phyloP scores from a whole-genome alignment of 345 rosid species.

The Angophora floribunda region DNA sequence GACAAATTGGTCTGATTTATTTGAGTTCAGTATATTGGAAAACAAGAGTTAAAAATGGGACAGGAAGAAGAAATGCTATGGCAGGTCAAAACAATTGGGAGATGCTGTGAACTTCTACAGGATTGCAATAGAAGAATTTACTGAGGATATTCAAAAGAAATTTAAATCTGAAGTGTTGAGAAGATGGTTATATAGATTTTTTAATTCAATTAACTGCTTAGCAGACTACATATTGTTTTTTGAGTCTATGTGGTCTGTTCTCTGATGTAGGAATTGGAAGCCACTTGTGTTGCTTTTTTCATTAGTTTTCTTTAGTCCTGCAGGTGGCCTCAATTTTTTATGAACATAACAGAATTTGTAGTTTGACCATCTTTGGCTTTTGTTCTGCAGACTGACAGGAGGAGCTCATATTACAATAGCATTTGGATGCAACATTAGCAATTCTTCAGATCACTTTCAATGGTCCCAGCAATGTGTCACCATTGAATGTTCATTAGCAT shows the following conservation, averaged over 20 bases:
- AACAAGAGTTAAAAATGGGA: not conserved
- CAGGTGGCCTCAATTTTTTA: not conserved
- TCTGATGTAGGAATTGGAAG: not conserved
- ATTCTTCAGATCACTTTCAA: not conserved
- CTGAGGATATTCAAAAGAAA: not conserved
- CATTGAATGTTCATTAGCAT: not conserved
- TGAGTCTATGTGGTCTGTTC: not conserved
- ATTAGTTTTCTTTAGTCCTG: not conserved
- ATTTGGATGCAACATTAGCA: conserved; percentile 71
- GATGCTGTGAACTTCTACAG: not conserved
- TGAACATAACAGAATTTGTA: not conserved
- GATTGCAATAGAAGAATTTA: not conserved
- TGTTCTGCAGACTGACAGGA: conserved; percentile 70
- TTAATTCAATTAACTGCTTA: not conserved
- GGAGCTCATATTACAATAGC: conserved; percentile 56
- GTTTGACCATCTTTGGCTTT: conserved; percentile 7
- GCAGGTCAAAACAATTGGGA: not conserved
- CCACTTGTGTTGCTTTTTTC: not conserved
- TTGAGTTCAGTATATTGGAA: not conserved
- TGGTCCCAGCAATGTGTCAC: not conserved
- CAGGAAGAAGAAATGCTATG: not conserved
- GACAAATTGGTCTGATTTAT: not conserved
- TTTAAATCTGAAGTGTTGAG: not conserved
- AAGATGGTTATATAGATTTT: not conserved
- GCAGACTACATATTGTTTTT: not conserved